Evolutionary conservation across 1,284 basidiomycete species (phyloP), one percentile per base, ranked within the genome.

Genomic region (Ustanciosporium gigantosporum): DNA sequence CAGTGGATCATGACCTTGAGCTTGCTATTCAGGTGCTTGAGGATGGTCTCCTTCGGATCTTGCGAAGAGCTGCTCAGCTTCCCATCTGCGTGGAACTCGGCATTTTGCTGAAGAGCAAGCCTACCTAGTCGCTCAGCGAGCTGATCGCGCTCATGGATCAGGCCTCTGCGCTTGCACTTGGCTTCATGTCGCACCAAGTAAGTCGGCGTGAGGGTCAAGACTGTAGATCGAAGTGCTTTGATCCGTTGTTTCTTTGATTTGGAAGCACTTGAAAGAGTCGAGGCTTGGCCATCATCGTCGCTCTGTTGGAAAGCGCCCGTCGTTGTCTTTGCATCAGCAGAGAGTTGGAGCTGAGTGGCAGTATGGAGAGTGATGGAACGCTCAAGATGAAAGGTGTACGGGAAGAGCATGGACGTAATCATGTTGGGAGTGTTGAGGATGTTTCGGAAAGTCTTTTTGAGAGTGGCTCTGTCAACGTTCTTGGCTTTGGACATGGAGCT

Each of bases 161-260:
- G 37, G 2, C 57, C 61, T 4, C 51, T 31, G 15, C 65, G 61
- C 43, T 72, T 72, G 36, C 50, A 49, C n/a, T 44, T 49, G 1
- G 68, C 70, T 41, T 72, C 70, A 34, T 72, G 70, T 11, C 56
- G 39, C 2, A 51, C 57, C 5, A 72, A 47, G 29, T 65, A 56
- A 7, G 51, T 49, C 15, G 65, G 65, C 2, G 59, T 53, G 15
- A 67, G 20, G 1, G 42, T 52, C 24, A 56, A 32, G 39, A 64
- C 36, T 0, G 55, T 44, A 3, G 60, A 53, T 25, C 60, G 60
- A 27, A 64, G 23, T 7, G 49, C 38, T 21, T 44, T 57, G 17
- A 36, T 36, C 9, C 49, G 49, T 31, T 53, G 60, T 37, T 41
- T 52, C 21, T 46, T 52, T 27, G 21, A 49, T 39, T 39, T 52